Conservation (phyloP, 805 yeast genomes). For the Lipomyces yamanashiensis region DNA sequence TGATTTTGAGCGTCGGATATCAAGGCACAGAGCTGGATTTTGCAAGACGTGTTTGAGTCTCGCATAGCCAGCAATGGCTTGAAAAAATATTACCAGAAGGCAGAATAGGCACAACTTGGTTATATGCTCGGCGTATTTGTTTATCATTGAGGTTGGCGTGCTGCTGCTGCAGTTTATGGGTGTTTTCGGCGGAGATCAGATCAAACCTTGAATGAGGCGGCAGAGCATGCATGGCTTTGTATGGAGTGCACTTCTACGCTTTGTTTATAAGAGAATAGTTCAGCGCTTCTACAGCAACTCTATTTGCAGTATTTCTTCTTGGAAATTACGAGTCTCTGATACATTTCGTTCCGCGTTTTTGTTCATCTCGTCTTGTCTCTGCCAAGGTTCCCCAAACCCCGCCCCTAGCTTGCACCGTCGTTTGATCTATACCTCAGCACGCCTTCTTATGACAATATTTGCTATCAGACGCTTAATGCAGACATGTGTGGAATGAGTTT, state of each 20-base stretch:
- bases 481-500: neutral
- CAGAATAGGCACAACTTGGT: neutral
- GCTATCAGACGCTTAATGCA: neutral
- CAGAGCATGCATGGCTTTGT: neutral
- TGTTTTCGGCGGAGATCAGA: neutral
- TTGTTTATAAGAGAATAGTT: no score
- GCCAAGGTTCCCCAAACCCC: slow-evolving; percentile 4
- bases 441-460: neutral
- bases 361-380: neutral
- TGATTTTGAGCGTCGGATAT: neutral
- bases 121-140: neutral
- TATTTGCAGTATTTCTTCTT: neutral
- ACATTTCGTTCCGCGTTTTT: neutral
- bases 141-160: neutral
- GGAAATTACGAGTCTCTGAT: neutral
- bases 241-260: no score
- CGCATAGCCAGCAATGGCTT: no score
- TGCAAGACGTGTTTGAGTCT: no score
- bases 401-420: slow-evolving; percentile 3
- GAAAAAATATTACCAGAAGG: neutral
- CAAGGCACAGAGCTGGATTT: neutral
- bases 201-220: neutral
- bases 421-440: neutral
- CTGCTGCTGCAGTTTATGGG: neutral
- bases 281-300: neutral